Base-by-base conservation (phyloP, 352 stramenopile species). In the Pythium oligandrum region DNA sequence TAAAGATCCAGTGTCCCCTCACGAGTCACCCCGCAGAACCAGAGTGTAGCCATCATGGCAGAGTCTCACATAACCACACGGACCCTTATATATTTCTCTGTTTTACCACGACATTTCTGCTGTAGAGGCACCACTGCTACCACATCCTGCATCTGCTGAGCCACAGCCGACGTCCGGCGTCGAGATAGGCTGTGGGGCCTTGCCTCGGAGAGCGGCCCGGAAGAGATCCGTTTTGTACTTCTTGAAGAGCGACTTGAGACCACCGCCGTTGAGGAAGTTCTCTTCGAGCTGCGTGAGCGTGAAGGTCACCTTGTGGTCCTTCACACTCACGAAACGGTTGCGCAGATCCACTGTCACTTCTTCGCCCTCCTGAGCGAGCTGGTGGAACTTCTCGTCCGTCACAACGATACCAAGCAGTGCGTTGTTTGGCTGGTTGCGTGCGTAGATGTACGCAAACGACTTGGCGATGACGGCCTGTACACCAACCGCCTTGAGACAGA, bases 361-460 rank as follows among this genome's bases (percentile, higher is more conserved):
- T 12, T 70, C 74, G 11, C 78, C 78, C 51, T 92, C 81, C 31
- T 53, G 48, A 9, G 77, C 78, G n/a, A 87, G 68, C 59, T 86
- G 70, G 54, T 92, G 72, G 57, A 92, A 92, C 56, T 77, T 80
- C 40, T 89, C 78, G 57, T 92, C 78, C 30, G 78, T 90, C 54
- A 92, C 77, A 46, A 90, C 73, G 53, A 92, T 90, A 17, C 81
- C 81, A 56, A 92, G 53, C 53, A 92, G 64, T 36, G 81, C 81
- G 40, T 92, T 92, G 70, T 92, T 92, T 39, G 78, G 78, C 62
- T 92, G 81, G 70, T 92, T 92, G 37, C 81, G 76, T 6, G 81
- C 78, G 66, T 92, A 92, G 48, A 92, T 92, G 64, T 92, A 92
- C 31, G 81, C 81, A 59, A 92, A 92, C 50, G 81, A 92, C 63